These are phyloP conservation scores for Letharia columbiana DNA, from an alignment of 495 filamentous ascomycete genomes.

Conservation along the genomic window DNA sequence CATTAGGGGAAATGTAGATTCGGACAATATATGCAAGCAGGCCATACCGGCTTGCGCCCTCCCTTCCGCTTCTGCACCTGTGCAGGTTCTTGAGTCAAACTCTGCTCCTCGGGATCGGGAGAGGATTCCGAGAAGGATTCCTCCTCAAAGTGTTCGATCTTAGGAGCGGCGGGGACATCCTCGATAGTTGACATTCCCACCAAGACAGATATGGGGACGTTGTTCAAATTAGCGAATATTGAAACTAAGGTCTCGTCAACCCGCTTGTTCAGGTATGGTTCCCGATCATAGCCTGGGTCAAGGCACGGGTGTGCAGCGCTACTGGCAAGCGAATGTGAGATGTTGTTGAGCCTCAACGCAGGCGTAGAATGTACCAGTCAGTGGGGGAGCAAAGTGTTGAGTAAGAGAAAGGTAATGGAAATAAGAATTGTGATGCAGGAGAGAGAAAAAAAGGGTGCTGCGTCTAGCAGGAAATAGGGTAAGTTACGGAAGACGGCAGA, in stretches of 20 bases:
- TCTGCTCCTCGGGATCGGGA: conserved; percentile 51
- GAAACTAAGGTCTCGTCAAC: not conserved
- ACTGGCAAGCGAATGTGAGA: conserved; percentile 13
- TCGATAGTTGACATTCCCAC: conserved; percentile 25
- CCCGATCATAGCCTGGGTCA: conserved; percentile 13
- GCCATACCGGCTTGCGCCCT: conserved; percentile 88
- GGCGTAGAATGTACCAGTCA: not conserved
- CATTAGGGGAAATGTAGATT: conserved; percentile 8
- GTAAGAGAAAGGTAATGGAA: conserved; percentile 18
- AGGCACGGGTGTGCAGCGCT: conserved; percentile 14
- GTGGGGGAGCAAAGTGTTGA: conserved; percentile 14
- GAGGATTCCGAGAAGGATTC: conserved; percentile 41
- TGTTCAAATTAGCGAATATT: not conserved
- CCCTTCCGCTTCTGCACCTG: conserved; percentile 86
- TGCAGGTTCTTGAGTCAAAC: conserved; percentile 47
- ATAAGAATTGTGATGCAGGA: conserved; percentile 9
- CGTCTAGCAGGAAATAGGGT: conserved; percentile 15
- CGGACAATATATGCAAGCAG: not conserved
- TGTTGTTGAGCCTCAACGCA: conserved; percentile 10
- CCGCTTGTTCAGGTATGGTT: conserved; percentile 16
- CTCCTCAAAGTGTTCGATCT: conserved; percentile 40
- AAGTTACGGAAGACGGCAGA: conserved; percentile 13
- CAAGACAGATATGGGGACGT: not conserved
- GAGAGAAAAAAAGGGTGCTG: conserved; percentile 7
- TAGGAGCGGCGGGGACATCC: conserved; percentile 33